A percentile compares a stretch with the other conserved stretches of the same genome.
These are phyloP conservation scores for Haplosporangium sp. DNA, from an alignment of 371 early-diverging fungal species.

Conservation along the genomic window DNA sequence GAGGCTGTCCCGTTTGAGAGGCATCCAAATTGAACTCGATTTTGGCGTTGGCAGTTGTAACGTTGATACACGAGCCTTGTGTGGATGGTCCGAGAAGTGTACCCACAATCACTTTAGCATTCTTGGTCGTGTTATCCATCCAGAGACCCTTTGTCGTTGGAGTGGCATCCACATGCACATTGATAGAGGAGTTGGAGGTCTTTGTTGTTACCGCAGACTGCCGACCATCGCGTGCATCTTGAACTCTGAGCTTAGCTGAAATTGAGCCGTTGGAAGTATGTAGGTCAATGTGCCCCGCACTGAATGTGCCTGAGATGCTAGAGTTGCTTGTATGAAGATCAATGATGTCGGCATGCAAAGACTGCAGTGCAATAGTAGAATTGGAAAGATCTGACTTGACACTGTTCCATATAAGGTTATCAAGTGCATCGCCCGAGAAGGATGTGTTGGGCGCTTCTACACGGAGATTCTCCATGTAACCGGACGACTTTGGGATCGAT, in stretches of 20 bases:
- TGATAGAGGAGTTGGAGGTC: constrained; percentile 27
- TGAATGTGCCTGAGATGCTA: constrained; percentile 24
- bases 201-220: constrained; percentile 23
- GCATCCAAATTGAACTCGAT: constrained; percentile 52
- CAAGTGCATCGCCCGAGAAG: constrained; percentile 27
- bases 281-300: constrained; percentile 31
- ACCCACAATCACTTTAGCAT: constrained; percentile 38
- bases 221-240: constrained; percentile 14
- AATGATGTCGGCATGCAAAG: constrained; percentile 33
- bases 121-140: constrained; percentile 38
- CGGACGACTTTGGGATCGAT: constrained; percentile 24
- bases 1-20: constrained; percentile 31
- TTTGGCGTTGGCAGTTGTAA: constrained; percentile 25
- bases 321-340: constrained; percentile 37
- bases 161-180: constrained; percentile 43
- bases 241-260: constrained; percentile 29
- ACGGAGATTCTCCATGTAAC: constrained; percentile 20
- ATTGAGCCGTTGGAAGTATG: constrained; percentile 33
- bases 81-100: constrained; percentile 25
- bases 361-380: constrained; percentile 30
- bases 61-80: constrained; percentile 17
- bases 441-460: constrained; percentile 44
- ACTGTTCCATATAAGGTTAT: constrained; percentile 20
- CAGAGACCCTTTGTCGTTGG: constrained; percentile 21
- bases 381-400: constrained; percentile 27